A percentile compares a stretch with the other conserved stretches of the same genome.
phyloP scores from a whole-genome alignment of 129 eudicot species.

The Dittrichia graveolens region DNA sequence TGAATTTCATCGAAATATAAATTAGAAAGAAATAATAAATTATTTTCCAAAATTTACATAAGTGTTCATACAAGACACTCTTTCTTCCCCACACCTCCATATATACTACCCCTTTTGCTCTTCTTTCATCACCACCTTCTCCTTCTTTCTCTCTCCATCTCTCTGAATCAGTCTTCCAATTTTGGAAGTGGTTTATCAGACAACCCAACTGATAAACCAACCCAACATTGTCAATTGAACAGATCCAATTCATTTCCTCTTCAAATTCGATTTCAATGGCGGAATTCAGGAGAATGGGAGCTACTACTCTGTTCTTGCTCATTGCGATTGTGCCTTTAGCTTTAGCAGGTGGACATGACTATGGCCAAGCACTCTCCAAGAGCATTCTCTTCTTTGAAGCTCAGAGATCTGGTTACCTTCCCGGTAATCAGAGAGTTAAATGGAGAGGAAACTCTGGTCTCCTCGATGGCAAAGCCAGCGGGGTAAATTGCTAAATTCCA shows the following conservation, averaged over 20 bases:
- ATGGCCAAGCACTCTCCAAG: constrained; percentile 76
- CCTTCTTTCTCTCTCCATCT: constrained; percentile 32
- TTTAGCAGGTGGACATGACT: constrained; percentile 62
- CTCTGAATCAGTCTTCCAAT: constrained; percentile 23
- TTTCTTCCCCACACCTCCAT: constrained; percentile 55
- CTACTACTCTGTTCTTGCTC: constrained; percentile 53
- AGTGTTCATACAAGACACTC: constrained; percentile 39
- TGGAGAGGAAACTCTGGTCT: constrained; percentile 95
- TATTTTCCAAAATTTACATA: neutral
- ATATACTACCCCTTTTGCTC: constrained; percentile 49
- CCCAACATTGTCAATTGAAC: constrained; percentile 45
- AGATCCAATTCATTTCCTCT: constrained; percentile 28
- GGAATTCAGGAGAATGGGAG: constrained; percentile 40
- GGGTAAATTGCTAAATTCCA: constrained; percentile 47
- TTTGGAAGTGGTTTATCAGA: constrained; percentile 45
- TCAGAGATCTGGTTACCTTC: constrained; percentile 94
- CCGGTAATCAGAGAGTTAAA: constrained; percentile 65
- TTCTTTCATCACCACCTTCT: constrained; percentile 44
- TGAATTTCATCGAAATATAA: no score
- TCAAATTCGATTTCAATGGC: constrained; percentile 33
- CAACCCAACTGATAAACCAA: constrained; percentile 54
- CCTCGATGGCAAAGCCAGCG: constrained; percentile 75
- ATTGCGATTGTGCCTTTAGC: constrained; percentile 49
- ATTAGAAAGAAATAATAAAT: no score
- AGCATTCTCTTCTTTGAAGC: constrained; percentile 95